A percentile compares a stretch with the other conserved stretches of the same genome.
These are phyloP conservation scores for Phytopythium montanum DNA, from an alignment of 352 stramenopile species.

Conservation along the genomic window DNA sequence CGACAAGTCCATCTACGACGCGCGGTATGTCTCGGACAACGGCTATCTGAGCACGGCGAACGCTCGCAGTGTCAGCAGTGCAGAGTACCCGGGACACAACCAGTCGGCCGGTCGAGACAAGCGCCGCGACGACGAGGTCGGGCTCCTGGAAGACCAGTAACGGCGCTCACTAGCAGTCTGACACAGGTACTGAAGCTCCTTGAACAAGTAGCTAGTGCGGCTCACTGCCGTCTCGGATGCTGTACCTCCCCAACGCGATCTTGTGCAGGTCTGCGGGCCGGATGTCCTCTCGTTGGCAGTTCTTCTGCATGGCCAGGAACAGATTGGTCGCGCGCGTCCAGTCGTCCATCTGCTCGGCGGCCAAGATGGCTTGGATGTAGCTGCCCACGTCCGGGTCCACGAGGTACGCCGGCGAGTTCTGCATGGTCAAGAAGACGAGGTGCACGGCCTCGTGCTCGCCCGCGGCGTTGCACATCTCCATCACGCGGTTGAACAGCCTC, in stretches of 20 bases:
- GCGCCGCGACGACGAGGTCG: constrained; percentile 49
- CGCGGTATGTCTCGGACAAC: not conserved
- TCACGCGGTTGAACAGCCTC: constrained; percentile 45
- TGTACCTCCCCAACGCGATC: constrained; percentile 66
- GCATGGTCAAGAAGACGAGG: constrained; percentile 72
- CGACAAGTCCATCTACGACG: constrained; percentile 69
- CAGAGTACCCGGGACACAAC: constrained; percentile 24
- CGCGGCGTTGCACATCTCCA: constrained; percentile 67
- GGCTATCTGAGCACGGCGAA: constrained; percentile 8
- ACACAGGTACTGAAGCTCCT: too few relatives aligned
- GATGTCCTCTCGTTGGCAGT: constrained; percentile 47
- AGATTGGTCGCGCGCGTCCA: constrained; percentile 62
- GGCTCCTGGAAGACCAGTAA: constrained; percentile 40
- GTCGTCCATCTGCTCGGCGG: constrained; percentile 58
- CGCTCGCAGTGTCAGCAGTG: constrained; percentile 13
- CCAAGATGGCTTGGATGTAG: constrained; percentile 76
- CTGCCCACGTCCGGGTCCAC: constrained; percentile 47
- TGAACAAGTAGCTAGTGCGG: too few relatives aligned
- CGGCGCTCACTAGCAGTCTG: not conserved
- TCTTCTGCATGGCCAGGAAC: constrained; percentile 76
- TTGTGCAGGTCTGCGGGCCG: constrained; percentile 40
- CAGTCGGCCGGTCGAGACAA: constrained; percentile 24
- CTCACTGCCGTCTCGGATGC: constrained; percentile 15
- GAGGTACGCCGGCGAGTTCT: constrained; percentile 38
- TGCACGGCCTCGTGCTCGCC: constrained; percentile 41